Evolutionary conservation across 1,139 yeast species (phyloP), one percentile per base, ranked within the genome.

Genomic region (Yamadazyma spencermartinsiae): DNA sequence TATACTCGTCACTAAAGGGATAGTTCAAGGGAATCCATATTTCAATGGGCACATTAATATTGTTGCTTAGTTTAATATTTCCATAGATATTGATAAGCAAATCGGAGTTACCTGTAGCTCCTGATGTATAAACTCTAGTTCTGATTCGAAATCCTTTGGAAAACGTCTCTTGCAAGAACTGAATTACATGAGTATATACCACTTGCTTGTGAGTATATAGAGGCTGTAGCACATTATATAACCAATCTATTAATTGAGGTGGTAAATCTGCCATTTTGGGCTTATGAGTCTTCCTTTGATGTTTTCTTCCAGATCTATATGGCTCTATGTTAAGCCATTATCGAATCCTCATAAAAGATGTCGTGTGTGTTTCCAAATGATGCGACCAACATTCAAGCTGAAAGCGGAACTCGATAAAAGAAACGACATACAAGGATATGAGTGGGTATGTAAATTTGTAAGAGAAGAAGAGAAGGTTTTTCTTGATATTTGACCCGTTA

Each of bases 21-120:
- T 86, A 87, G 19, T 71, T 65, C 27, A 72, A 71, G 0, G 96
- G 95, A 1, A 90, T 55, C 95, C 96, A 89, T 3, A 89, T 61
- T 42, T 80, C 80, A 10, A 86, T 56, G 0, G 90, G 89, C n/a
- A 81, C 70, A 16, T 65, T 56, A 38, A 67, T 63, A 1, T 55
- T 52, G 6, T 35, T 34, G 4, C 35, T n/a, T 5, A 56, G 51
- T 11, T 48, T 44, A 1, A 44, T 57, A 2, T 73, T 66, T 0
- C 96, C 96, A 49, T 72, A 74, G 2, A 89, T 49, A 44, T 84
- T 82, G 12, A 88, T 63, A 36, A 88, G 63, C 19, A 89, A 66
- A 24, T 72, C 68, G 1, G 86, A 68, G 10, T 58, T 60, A 1
- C 97, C 96, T 1, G 67, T 51, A 15, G 68, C 72, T 36, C 57